Evolutionary conservation across 805 yeast genomes (phyloP), one percentile per base, ranked within the genome.

Genomic region (Candida hispaniensis): DNA sequence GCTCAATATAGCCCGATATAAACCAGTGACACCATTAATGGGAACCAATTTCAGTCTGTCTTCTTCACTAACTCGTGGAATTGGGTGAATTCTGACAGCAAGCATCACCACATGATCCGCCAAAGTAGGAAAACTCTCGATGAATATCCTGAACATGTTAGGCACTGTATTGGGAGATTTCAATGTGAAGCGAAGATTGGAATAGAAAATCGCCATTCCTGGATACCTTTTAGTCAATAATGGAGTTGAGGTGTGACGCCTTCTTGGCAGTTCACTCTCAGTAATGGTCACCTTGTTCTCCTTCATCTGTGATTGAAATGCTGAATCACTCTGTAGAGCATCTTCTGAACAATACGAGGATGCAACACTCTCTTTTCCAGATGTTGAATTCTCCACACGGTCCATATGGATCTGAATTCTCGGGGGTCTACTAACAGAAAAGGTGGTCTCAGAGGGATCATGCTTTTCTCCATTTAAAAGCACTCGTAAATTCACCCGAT

Each of bases 151-250:
- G 44, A 65, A 61, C 7, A 66, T 48, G 3, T 51, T 55, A 2
- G 75, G 74, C 12, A 69, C 55, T 0, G 68, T 63, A 45, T 64
- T 65, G 6, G 67, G 65, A 6, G 64, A 61, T 26, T 53, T 53
- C 29, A 61, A 48, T 13, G 61, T 54, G 29, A 39, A 42, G n/a
- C 34, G 23, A 6, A 41, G 39, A 23, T 64, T 59, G 18, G 64
- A 55, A 49, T 64, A 63, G 52, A 68, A 50, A 19, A 68, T 51
- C 8, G 59, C 67, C 16, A 65, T 52, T 4, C 67, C 67, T 6
- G 49, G 42, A 21, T 46, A 24, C 11, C 39, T n/a, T n/a, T n/a
- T n/a, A n/a, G n/a, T n/a, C n/a, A n/a, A n/a, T n/a, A n/a, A n/a
- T n/a, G n/a, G n/a, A n/a, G n/a, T n/a, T n/a, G n/a, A n/a, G n/a